These are phyloP conservation scores for Aureobasidium sp. DNA, from an alignment of 2,329 filamentous ascomycete genomes.

Conservation along the genomic window DNA sequence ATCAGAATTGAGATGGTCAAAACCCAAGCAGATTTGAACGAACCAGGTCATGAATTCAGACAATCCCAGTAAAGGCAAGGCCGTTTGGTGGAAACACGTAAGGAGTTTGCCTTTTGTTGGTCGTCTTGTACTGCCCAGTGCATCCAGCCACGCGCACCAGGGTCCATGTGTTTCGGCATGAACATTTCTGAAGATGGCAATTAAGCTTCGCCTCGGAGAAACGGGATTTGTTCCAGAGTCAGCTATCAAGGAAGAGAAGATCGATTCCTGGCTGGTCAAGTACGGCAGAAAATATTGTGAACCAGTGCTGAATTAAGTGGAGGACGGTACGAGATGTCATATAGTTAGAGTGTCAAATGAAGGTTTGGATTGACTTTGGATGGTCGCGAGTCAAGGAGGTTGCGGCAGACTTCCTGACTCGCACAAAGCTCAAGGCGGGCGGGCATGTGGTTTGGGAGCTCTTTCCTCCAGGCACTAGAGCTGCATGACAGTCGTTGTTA, in stretches of 20 bases:
- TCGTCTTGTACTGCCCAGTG: not conserved
- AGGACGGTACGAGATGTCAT: not conserved
- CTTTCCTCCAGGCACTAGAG: not conserved
- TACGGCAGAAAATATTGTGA: not conserved
- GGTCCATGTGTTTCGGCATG: not conserved
- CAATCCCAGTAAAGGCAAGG: not conserved
- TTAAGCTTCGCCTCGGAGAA: slow-evolving; percentile 4
- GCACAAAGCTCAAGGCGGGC: slow-evolving; percentile 14
- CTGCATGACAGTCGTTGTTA: slow-evolving; percentile 11
- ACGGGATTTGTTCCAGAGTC: not conserved
- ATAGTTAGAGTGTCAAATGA: not conserved
- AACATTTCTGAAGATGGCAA: not conserved
- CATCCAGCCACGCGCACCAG: slow-evolving; percentile 3
- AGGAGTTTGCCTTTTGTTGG: not conserved
- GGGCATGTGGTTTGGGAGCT: not conserved
- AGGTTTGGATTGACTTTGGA: not conserved
- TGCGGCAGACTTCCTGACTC: not conserved
- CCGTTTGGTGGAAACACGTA: slow-evolving; percentile 2
- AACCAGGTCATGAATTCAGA: not conserved
- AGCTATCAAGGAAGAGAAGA: not conserved
- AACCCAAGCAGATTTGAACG: not conserved
- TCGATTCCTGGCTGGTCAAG: not conserved
- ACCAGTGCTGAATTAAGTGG: not conserved
- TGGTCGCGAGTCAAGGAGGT: not conserved
- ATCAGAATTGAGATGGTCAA: not conserved